phyloP scores from a whole-genome alignment of 805 yeast genomes.

The Lipomyces yamanashiensis region DNA sequence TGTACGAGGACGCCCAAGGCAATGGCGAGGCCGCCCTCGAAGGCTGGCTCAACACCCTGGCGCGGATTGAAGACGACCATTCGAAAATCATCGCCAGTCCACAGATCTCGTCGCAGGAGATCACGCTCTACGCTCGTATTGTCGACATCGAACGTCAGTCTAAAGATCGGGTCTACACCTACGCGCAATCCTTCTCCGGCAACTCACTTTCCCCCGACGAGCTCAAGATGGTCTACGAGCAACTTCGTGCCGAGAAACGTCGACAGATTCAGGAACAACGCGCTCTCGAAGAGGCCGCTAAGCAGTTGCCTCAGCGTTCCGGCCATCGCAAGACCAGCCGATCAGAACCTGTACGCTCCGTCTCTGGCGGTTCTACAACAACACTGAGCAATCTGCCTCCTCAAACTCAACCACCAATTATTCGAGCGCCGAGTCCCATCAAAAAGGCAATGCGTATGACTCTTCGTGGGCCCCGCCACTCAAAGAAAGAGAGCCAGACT shows the following conservation, averaged over 20 bases:
- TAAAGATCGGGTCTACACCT: constrained; percentile 44
- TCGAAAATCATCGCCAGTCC: constrained; percentile 43
- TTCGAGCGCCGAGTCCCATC: constrained; percentile 28
- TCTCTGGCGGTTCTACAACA: constrained; percentile 17
- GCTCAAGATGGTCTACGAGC: constrained; percentile 27
- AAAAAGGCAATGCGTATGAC: constrained; percentile 37
- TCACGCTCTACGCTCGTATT: constrained; percentile 45
- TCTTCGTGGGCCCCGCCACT: constrained; percentile 25
- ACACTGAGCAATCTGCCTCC: not conserved
- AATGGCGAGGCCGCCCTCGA: constrained; percentile 45
- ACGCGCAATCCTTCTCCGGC: constrained; percentile 27
- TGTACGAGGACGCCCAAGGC: constrained; percentile 47
- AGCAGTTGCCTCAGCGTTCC: constrained; percentile 11
- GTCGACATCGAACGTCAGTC: constrained; percentile 50
- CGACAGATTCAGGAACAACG: constrained; percentile 13
- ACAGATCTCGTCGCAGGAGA: constrained; percentile 45
- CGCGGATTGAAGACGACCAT: constrained; percentile 44
- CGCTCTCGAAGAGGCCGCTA: constrained; percentile 14
- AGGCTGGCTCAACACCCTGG: constrained; percentile 47
- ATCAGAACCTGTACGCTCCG: constrained; percentile 12
- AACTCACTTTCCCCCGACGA: constrained; percentile 25
- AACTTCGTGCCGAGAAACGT: constrained; percentile 28
- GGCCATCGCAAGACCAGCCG: constrained; percentile 10
- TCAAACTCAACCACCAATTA: constrained; percentile 1
- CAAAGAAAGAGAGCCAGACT: constrained; percentile 19